Percentiles rank a stretch among this genome's conserved stretches.
phyloP scores from a whole-genome alignment of 1,139 yeast genomes.

The Geotrichum klebahnii region DNA sequence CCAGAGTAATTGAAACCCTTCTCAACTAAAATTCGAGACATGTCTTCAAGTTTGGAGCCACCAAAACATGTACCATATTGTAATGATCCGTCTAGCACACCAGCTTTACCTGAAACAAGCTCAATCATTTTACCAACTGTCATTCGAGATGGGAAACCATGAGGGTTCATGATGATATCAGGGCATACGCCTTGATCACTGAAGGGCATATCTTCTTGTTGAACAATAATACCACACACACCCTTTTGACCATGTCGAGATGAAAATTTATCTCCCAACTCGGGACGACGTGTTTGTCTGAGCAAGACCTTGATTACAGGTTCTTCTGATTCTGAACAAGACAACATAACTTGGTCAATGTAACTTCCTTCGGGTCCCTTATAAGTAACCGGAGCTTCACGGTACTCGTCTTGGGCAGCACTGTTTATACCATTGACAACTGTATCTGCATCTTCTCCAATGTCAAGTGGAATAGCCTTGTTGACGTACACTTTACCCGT shows the following conservation, averaged over 20 bases:
- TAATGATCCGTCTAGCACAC: constrained; percentile 83
- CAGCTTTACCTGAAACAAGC: constrained; percentile 93
- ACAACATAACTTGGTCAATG: constrained; percentile 96
- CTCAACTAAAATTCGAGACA: constrained; percentile 88
- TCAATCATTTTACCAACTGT: constrained; percentile 99
- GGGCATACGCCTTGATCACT: constrained; percentile 87
- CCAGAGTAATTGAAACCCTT: constrained; percentile 94
- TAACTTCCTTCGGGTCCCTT: constrained; percentile 95
- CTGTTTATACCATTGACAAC: constrained; percentile 27
- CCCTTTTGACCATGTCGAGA: constrained; percentile 98
- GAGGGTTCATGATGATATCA: constrained; percentile 97
- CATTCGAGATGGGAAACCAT: constrained; percentile 99
- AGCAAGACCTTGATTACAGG: constrained; percentile 85
- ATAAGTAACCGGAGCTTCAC: constrained; percentile 88
- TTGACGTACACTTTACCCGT: constrained; percentile 93
- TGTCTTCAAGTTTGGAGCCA: constrained; percentile 89
- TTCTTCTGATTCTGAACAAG: constrained; percentile 91
- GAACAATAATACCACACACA: constrained; percentile 96
- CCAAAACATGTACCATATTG: constrained; percentile 99
- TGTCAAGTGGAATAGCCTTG: constrained; percentile 85
- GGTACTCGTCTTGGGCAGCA: constrained; percentile 48
- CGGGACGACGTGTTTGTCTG: constrained; percentile 96
- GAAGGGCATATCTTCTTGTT: constrained; percentile 94
- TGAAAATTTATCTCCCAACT: constrained; percentile 93
- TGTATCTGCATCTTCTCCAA: constrained; percentile 52